Evolutionary conservation across 139 green algal species (phyloP).

Genomic region (Chlorella sp.): DNA sequence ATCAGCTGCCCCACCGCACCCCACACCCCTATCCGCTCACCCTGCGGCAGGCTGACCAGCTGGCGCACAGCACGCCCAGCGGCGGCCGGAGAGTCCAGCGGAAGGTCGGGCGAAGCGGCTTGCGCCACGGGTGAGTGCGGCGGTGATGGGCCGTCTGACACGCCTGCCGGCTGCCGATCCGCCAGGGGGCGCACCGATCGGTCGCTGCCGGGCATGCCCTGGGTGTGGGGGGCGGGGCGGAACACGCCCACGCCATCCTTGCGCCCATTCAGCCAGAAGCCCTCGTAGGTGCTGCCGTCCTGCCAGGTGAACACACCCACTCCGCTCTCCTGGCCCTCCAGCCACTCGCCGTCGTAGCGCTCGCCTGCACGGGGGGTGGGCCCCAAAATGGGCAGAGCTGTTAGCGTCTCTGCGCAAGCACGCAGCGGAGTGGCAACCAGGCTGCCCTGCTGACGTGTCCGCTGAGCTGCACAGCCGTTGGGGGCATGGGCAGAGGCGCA

Average conservation of each 20-base stretch:
- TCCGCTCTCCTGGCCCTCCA: constrained; percentile 65
- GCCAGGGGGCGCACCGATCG: neutral
- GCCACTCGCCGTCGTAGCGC: constrained; percentile 83
- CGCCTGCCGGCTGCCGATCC: too few species aligned
- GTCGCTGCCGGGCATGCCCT: neutral
- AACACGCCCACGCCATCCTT: constrained; percentile 72
- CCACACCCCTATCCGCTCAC: neutral
- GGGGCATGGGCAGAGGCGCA: too few species aligned
- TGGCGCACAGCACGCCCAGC: neutral
- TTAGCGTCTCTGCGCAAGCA: too few species aligned
- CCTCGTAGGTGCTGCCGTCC: constrained; percentile 68
- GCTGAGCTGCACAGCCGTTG: too few species aligned
- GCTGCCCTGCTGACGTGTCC: too few species aligned
- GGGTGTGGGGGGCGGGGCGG: constrained; percentile 40
- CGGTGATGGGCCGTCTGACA: neutral
- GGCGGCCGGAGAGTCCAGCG: constrained; percentile 15
- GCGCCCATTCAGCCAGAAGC: constrained; percentile 68
- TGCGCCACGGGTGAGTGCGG: neutral
- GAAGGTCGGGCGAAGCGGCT: neutral
- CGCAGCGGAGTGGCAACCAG: too few species aligned
- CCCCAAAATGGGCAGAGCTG: too few species aligned
- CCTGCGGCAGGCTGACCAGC: neutral
- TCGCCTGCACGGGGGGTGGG: too few species aligned
- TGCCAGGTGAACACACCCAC: constrained; percentile 66
- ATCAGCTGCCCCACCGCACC: too few species aligned